A percentile compares a stretch with the other conserved stretches of the same genome.
Evolutionary conservation across 208 protist genomes (phyloP).

Genomic region (Acanthamoeba lenticulata): DNA sequence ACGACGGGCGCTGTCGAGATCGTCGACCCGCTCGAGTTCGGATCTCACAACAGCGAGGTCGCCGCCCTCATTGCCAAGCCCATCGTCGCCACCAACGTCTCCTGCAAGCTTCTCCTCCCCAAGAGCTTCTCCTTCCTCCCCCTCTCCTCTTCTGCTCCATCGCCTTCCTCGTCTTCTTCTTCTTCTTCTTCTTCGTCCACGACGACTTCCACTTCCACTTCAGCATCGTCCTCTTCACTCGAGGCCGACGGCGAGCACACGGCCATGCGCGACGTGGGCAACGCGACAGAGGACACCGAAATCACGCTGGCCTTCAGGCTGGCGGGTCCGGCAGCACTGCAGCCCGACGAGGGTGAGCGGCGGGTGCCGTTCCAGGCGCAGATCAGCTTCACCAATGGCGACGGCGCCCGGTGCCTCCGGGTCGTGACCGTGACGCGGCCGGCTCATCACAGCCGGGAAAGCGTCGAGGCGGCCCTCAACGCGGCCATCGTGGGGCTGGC

Average conservation of each 20-base stretch:
- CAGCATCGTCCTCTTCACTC: neutral
- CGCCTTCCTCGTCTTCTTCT: neutral
- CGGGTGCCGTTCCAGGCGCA: constrained; percentile 31
- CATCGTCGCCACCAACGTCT: constrained; percentile 56
- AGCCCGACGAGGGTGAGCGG: neutral
- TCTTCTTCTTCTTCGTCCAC: neutral
- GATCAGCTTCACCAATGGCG: constrained; percentile 27
- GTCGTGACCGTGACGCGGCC: neutral
- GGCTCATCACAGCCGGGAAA: neutral
- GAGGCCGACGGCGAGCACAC: neutral
- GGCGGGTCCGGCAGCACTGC: neutral
- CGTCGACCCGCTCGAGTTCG: constrained; percentile 69
- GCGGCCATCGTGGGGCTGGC: neutral
- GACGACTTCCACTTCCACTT: neutral
- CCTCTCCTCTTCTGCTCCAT: neutral
- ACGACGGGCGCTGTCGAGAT: constrained; percentile 71
- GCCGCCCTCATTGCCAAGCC: neutral
- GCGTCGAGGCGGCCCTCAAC: neutral
- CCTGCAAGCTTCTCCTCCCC: neutral
- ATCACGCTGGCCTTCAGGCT: constrained; percentile 66
- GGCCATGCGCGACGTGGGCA: constrained; percentile 14
- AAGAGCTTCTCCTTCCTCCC: neutral
- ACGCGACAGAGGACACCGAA: constrained; percentile 59
- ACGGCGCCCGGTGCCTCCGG: neutral
- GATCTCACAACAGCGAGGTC: constrained; percentile 13